phyloP scores from a whole-genome alignment of 176 grass and related monocot species.

The Carex myosuroides region DNA sequence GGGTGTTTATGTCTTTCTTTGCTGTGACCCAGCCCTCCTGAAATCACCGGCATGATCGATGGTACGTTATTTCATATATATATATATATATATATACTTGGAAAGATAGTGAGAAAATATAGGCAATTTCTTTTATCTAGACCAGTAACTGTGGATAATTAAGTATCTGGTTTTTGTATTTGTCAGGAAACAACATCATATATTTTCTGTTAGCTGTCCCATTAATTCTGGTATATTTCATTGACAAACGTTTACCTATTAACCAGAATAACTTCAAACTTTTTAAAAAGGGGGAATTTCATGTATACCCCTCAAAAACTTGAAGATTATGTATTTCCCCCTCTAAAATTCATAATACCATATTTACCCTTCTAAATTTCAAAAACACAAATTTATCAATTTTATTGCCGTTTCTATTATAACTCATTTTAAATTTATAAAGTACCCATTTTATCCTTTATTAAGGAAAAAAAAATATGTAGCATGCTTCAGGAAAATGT shows the following conservation, averaged over 20 bases:
- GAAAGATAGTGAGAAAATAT: neutral
- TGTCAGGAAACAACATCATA: neutral
- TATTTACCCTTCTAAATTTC: too few species aligned
- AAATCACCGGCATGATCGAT: constrained; percentile 25
- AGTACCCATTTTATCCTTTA: too few species aligned
- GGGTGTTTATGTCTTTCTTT: constrained; percentile 99
- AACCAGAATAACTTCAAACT: neutral
- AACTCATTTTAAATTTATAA: too few species aligned
- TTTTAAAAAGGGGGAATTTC: neutral
- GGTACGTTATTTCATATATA: neutral
- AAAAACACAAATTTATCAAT: too few species aligned
- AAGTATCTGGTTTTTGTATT: neutral
- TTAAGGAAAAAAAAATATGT: too few species aligned
- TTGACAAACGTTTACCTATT: neutral
- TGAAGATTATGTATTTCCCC: too few species aligned
- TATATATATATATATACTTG: too few species aligned
- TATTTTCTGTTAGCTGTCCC: neutral
- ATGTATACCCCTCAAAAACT: too few species aligned
- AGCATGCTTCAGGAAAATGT: too few species aligned
- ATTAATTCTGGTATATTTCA: neutral
- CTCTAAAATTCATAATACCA: too few species aligned
- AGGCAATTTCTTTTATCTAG: neutral
- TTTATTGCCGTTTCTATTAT: too few species aligned
- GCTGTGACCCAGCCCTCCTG: constrained; percentile 89
- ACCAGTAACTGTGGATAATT: neutral